phyloP scores from a whole-genome alignment of 2,329 filamentous ascomycete species.

The Hirsutella minnesotensis region DNA sequence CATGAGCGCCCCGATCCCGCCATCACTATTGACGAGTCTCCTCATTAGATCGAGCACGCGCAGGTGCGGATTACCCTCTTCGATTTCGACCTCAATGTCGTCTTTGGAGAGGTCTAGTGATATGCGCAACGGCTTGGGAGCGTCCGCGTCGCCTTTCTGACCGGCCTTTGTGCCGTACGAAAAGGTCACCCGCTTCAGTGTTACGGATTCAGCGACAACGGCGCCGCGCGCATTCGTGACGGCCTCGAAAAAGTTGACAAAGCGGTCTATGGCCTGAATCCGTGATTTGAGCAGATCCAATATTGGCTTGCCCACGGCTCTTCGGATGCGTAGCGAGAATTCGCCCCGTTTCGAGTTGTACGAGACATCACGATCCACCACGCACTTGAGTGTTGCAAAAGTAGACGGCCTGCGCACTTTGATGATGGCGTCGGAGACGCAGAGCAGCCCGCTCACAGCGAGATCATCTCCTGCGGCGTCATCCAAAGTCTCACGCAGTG shows the following conservation, averaged over 20 bases:
- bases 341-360: conserved; percentile 48
- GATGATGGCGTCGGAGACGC: conserved; percentile 41
- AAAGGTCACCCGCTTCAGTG: conserved; percentile 53
- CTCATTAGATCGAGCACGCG: conserved; percentile 48
- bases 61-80: conserved; percentile 54
- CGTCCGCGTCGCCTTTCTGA: not conserved
- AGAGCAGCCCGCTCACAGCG: conserved; percentile 16
- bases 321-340: conserved; percentile 49
- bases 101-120: conserved; percentile 43
- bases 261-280: conserved; percentile 54
- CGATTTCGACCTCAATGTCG: conserved; percentile 46
- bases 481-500: conserved; percentile 4
- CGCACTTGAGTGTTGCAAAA: conserved; percentile 41
- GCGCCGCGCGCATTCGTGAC: conserved; percentile 44
- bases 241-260: conserved; percentile 58
- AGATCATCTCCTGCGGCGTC: conserved; percentile 4
- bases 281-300: conserved; percentile 46
- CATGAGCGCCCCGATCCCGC: conserved; percentile 40
- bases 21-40: conserved; percentile 42
- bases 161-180: conserved; percentile 40
- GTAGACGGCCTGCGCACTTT: conserved; percentile 39
- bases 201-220: conserved; percentile 46
- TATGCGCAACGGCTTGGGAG: conserved; percentile 33
- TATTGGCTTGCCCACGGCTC: conserved; percentile 45
- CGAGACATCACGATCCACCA: conserved; percentile 48